Base-by-base conservation (phyloP, 495 filamentous ascomycete genomes). In the Podospora sp. region DNA sequence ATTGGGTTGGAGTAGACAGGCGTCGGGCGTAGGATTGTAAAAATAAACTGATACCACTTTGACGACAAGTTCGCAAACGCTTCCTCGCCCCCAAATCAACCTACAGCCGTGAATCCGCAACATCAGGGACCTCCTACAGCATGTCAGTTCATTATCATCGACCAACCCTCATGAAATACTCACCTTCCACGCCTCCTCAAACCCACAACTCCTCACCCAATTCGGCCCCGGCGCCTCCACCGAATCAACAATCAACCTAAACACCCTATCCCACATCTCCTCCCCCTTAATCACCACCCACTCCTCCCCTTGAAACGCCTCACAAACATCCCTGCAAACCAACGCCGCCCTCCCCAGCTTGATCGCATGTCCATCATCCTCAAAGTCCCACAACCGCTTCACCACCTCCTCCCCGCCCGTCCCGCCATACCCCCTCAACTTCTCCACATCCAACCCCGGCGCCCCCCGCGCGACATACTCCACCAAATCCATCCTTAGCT, bases 291-390 rank as follows among this genome's bases (percentile, higher is more conserved):
- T 83, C 65, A 72, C 77, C 53, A 85, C 78, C 68, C 80, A 81
- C 24, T 75, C 78, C 60, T 75, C 82, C 46, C 81, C 73, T 5
- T 73, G 78, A 57, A 76, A 79, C 66, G 68, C 67, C 46, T 65
- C 57, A 56, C 72, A 73, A 7, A 73, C 40, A 9, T 75, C 65
- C 56, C 74, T 69, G 65, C 76, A 79, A 35, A 81, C 51, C 57
- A 87, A 80, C 14, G 93, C 70, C 3, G 92, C 91, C 29, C 94
- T 79, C 21, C 87, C 81, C 6, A 95, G 74, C 76, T 97, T 97
- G 59, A 86, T 77, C 25, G 86, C 75, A 76, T 97, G 93, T 0
- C 93, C 92, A 75, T 96, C 92, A 69, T 97, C 94, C 0, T 81
- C 71, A 49, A 87, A 80, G 20, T 66, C 65, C 46, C 81, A 78